These are phyloP conservation scores for Saccharomyces hybrid DNA, from an alignment of 1,139 yeast genomes.

Conservation along the genomic window DNA sequence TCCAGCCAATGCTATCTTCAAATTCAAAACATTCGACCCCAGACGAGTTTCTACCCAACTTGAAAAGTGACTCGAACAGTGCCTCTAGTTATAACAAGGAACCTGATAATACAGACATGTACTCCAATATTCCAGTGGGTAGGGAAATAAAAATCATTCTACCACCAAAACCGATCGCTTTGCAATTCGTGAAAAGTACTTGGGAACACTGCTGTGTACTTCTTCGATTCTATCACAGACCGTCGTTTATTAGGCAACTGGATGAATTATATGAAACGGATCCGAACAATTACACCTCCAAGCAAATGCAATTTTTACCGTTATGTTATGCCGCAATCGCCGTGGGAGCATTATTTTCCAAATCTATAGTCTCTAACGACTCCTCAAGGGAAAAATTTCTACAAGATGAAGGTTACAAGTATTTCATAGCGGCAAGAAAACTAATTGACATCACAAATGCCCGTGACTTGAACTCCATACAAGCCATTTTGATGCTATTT, in stretches of 20 bases:
- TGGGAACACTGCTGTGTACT: conserved; percentile 88
- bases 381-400: conserved; percentile 42
- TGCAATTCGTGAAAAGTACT: conserved; percentile 65
- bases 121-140: conserved; percentile 34
- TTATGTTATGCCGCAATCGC: conserved; percentile 67
- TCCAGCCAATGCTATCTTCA: conserved; percentile 4
- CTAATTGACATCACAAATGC: conserved; percentile 69
- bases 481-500: conserved; percentile 60
- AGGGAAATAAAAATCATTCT: conserved; percentile 56
- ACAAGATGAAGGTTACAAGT: conserved; percentile 78
- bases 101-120: conserved; percentile 27
- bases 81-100: conserved; percentile 4
- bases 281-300: conserved; percentile 55
- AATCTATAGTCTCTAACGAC: conserved; percentile 41
- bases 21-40: conserved; percentile 4
- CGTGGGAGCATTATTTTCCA: conserved; percentile 66
- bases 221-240: conserved; percentile 80
- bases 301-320: conserved; percentile 66
- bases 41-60: conserved; percentile 2
- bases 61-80: conserved; percentile 5
- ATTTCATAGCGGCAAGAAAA: conserved; percentile 80
- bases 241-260: conserved; percentile 59
- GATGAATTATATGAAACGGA: conserved; percentile 58
- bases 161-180: conserved; percentile 71
- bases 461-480: conserved; percentile 57